phyloP scores from a whole-genome alignment of 257 asterid species.

The Solanum dulcamara region DNA sequence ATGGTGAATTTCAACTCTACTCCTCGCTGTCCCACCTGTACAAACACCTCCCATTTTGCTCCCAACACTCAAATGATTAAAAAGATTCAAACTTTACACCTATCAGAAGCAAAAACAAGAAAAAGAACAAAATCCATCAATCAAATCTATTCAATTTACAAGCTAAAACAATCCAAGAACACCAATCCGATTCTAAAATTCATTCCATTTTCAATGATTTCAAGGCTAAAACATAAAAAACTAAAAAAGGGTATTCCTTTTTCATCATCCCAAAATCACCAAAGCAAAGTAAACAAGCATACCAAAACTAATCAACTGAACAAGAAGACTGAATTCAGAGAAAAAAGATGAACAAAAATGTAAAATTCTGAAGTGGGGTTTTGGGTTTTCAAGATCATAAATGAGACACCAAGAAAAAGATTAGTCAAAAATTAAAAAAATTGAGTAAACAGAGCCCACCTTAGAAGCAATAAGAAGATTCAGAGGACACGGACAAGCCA shows the following conservation, averaged over 20 bases:
- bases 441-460: neutral
- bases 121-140: neutral
- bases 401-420: neutral
- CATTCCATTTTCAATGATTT: neutral
- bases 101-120: neutral
- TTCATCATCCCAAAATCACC: neutral
- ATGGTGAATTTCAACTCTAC: conserved; percentile 24
- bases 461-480: neutral
- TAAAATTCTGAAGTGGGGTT: neutral
- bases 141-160: neutral
- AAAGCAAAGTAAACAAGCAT: neutral
- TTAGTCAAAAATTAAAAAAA: neutral
- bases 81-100: neutral
- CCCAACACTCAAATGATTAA: neutral
- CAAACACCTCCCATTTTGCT: conserved; percentile 86
- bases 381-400: neutral
- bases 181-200: neutral
- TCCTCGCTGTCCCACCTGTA: conserved; percentile 57
- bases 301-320: neutral
- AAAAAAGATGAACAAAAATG: neutral
- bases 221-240: neutral
- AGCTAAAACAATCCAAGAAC: neutral
- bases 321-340: neutral
- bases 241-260: neutral
- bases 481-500: neutral